phyloP scores from a whole-genome alignment of 441 rosid species.

The Capsella rubella region DNA sequence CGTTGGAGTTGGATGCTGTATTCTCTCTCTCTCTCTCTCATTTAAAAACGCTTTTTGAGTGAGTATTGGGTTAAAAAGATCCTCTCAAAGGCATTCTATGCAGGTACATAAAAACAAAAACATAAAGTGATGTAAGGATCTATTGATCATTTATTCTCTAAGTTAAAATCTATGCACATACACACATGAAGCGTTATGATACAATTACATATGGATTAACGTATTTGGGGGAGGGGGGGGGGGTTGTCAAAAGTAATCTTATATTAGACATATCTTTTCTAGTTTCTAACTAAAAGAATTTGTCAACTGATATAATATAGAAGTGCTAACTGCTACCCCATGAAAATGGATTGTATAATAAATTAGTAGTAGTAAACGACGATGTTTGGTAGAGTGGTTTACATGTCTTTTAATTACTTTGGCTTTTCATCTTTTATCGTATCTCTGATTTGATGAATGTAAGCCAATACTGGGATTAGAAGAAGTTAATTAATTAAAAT shows the following conservation, averaged over 20 bases:
- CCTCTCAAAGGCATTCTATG: neutral
- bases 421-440: neutral
- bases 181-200: neutral
- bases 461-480: too few relatives aligned
- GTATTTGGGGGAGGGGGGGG: neutral
- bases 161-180: neutral
- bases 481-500: too few relatives aligned
- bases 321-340: conserved; percentile 28
- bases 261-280: neutral
- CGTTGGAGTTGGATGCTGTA: conserved; percentile 20
- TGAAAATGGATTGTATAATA: conserved; percentile 10
- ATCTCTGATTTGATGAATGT: neutral
- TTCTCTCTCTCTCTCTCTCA: neutral
- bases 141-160: conserved; percentile 9
- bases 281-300: neutral
- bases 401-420: conserved; percentile 25
- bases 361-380: neutral
- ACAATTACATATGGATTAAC: neutral
- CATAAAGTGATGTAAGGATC: neutral
- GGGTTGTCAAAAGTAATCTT: neutral
- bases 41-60: neutral
- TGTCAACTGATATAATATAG: neutral
- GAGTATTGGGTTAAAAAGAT: conserved; percentile 9
- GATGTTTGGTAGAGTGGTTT: conserved; percentile 11
- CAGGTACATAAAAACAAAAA: neutral